A percentile compares a stretch with the other conserved stretches of the same genome.
These are phyloP conservation scores for Rhizopogon salebrosus DNA, from an alignment of 768 basidiomycete species.

Conservation along the genomic window DNA sequence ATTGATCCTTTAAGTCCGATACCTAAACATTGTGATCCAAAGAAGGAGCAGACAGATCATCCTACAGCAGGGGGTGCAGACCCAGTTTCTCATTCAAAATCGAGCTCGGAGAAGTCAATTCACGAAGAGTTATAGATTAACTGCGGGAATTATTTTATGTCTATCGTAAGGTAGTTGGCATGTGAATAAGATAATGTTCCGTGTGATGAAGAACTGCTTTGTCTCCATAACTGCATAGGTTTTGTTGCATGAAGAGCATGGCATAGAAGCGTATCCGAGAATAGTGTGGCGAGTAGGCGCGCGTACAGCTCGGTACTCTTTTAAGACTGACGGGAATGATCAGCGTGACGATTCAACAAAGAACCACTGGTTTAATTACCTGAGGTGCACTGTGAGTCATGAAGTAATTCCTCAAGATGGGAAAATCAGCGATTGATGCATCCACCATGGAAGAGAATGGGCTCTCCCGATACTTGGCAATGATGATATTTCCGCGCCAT, in stretches of 20 bases:
- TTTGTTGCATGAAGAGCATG: neutral
- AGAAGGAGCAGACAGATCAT: slow-evolving; percentile 36
- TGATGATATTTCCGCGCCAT: slow-evolving; percentile 77
- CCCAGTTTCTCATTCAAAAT: slow-evolving; percentile 14
- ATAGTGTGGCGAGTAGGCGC: too few species aligned
- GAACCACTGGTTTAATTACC: slow-evolving; percentile 25
- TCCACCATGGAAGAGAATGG: slow-evolving; percentile 53
- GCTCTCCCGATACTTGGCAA: slow-evolving; percentile 60
- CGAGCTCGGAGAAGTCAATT: slow-evolving; percentile 4
- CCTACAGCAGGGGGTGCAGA: slow-evolving; percentile 24
- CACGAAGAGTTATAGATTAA: slow-evolving; percentile 28
- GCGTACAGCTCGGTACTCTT: neutral
- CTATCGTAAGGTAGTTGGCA: slow-evolving; percentile 17
- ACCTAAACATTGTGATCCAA: slow-evolving; percentile 68
- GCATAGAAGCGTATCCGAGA: neutral
- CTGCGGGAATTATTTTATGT: slow-evolving; percentile 3
- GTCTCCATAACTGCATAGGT: neutral
- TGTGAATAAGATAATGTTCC: slow-evolving; percentile 10
- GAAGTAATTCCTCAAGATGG: slow-evolving; percentile 76
- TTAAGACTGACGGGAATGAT: neutral
- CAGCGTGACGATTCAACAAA: slow-evolving; percentile 7
- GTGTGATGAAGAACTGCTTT: too few species aligned
- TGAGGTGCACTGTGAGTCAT: slow-evolving; percentile 56
- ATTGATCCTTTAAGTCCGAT: slow-evolving; percentile 75
- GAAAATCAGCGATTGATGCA: slow-evolving; percentile 80